Percentiles rank a stretch among this genome's conserved stretches.
phyloP scores from a whole-genome alignment of 352 stramenopile genomes.

The Phytophthora aleatoria region DNA sequence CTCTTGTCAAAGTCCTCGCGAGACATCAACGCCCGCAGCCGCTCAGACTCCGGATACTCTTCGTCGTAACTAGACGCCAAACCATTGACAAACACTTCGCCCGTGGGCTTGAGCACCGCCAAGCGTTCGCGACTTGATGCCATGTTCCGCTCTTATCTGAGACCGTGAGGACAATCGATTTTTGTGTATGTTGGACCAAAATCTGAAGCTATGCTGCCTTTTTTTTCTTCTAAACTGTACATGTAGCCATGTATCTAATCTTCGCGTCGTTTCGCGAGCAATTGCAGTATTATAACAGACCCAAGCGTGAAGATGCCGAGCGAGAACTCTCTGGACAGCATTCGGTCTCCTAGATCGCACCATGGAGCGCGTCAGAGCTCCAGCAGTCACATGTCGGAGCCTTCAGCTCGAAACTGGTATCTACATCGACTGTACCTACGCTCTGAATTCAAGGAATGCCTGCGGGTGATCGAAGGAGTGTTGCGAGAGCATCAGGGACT shows the following conservation, averaged over 20 bases:
- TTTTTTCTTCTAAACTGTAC: background rate
- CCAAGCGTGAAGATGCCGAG: slow-evolving; percentile 19
- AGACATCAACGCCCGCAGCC: slow-evolving; percentile 53
- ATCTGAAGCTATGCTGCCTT: background rate
- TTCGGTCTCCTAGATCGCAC: slow-evolving; percentile 64
- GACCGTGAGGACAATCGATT: background rate
- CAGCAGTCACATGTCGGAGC: slow-evolving; percentile 36
- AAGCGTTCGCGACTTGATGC: slow-evolving; percentile 33
- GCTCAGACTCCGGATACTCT: slow-evolving; percentile 56
- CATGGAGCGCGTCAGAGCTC: slow-evolving; percentile 22
- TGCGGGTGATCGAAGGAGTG: slow-evolving; percentile 90
- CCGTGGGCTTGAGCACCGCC: slow-evolving; percentile 60
- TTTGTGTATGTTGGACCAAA: background rate
- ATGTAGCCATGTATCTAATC: slow-evolving; percentile 11
- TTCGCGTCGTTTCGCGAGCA: slow-evolving; percentile 32
- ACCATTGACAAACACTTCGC: slow-evolving; percentile 83
- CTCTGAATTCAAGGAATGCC: slow-evolving; percentile 89
- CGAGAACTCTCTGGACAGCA: slow-evolving; percentile 45
- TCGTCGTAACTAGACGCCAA: slow-evolving; percentile 81
- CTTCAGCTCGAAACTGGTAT: slow-evolving; percentile 81
- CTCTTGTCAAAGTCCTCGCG: slow-evolving; percentile 67
- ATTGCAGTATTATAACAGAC: background rate
- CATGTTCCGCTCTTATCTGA: slow-evolving; percentile 21
- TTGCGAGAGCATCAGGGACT: slow-evolving; percentile 83
- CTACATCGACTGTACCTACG: slow-evolving; percentile 85